phyloP scores from a whole-genome alignment of 2,329 filamentous ascomycete species.

The Lojkania enalia region DNA sequence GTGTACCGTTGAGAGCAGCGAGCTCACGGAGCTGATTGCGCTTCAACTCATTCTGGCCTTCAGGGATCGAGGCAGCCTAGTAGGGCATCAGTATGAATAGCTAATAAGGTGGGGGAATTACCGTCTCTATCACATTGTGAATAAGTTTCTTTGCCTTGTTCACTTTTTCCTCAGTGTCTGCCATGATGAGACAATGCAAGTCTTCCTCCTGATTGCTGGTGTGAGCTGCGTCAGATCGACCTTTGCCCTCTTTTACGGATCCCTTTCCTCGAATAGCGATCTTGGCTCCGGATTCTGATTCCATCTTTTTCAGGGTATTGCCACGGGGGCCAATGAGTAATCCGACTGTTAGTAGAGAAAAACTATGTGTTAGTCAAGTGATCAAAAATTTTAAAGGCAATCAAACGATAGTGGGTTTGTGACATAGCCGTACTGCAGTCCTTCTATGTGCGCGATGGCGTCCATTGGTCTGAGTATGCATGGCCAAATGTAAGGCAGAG shows the following conservation, averaged over 20 bases:
- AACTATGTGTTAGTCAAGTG: slow-evolving; percentile 84
- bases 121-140: slow-evolving; percentile 98
- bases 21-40: slow-evolving; percentile 97
- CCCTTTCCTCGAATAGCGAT: slow-evolving; percentile 99
- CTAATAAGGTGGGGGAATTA: slow-evolving; percentile 54
- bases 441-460: slow-evolving; percentile 32
- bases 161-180: slow-evolving; percentile 98
- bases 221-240: slow-evolving; percentile 96
- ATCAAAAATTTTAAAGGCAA: slow-evolving; percentile 44
- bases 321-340: slow-evolving; percentile 99
- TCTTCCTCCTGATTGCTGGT: slow-evolving; percentile 99
- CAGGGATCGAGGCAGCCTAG: slow-evolving; percentile 95
- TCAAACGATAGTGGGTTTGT: slow-evolving; percentile 47
- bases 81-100: slow-evolving; percentile 35
- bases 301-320: slow-evolving; percentile 99
- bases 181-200: slow-evolving; percentile 98
- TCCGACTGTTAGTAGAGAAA: slow-evolving; percentile 85
- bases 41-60: slow-evolving; percentile 98
- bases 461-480: slow-evolving; percentile 43
- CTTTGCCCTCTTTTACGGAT: slow-evolving; percentile 99
- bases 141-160: slow-evolving; percentile 99
- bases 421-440: slow-evolving; percentile 45
- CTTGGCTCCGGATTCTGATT: slow-evolving; percentile 93
- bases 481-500: slow-evolving; percentile 51
- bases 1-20: slow-evolving; percentile 95